Percentiles rank a stretch among this genome's conserved stretches.
These are phyloP conservation scores for Pythium coloratum DNA, from an alignment of 352 stramenopile species.

Conservation along the genomic window DNA sequence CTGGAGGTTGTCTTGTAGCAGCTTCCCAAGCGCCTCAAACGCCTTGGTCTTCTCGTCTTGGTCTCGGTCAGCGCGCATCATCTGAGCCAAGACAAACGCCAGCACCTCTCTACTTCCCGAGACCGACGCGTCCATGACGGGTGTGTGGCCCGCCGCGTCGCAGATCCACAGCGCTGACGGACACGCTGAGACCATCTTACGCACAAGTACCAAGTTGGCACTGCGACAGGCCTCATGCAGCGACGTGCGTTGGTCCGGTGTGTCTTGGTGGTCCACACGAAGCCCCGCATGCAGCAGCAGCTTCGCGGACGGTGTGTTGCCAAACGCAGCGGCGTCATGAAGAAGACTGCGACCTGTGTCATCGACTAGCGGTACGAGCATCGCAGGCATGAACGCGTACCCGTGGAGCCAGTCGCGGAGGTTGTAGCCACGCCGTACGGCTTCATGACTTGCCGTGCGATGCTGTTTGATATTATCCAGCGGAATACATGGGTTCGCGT, in stretches of 20 bases:
- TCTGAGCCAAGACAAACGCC: background rate
- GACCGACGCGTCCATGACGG: background rate
- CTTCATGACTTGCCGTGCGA: constrained; percentile 28
- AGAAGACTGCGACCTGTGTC: constrained; percentile 22
- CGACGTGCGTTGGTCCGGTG: constrained; percentile 7
- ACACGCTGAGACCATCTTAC: constrained; percentile 6
- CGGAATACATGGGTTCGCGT: constrained; percentile 17
- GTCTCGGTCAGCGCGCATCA: background rate
- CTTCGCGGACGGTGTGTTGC: constrained; percentile 16
- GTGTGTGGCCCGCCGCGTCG: constrained; percentile 9
- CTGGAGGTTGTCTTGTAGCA: background rate
- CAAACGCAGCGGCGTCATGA: constrained; percentile 28
- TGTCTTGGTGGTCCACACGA: constrained; percentile 14
- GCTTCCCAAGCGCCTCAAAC: background rate
- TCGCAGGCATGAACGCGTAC: constrained; percentile 18
- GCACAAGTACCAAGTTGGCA: constrained; percentile 7
- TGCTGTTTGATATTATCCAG: constrained; percentile 18
- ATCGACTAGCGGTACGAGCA: constrained; percentile 22
- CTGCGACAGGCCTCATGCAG: constrained; percentile 28
- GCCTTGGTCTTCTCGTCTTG: background rate
- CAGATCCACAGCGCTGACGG: constrained; percentile 11
- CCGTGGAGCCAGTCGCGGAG: constrained; percentile 28
- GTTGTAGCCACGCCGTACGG: constrained; percentile 27
- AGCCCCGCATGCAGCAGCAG: constrained; percentile 20
- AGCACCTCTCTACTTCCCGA: background rate